Percentiles rank a stretch among this genome's conserved stretches.
phyloP scores from a whole-genome alignment of 805 yeast species.

The Wickerhamomyces xylosicus region DNA sequence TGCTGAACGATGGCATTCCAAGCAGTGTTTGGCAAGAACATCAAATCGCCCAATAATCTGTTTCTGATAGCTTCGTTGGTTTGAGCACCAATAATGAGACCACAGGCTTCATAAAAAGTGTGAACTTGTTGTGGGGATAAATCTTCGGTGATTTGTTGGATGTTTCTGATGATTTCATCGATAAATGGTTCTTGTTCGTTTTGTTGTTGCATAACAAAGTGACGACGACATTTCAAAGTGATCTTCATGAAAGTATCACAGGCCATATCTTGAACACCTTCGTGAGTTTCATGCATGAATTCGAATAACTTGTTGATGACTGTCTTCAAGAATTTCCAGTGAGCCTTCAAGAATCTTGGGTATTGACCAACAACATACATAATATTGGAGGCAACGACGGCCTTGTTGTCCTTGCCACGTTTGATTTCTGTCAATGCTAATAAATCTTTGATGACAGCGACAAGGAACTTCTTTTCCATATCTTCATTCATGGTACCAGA shows the following conservation, averaged over 20 bases:
- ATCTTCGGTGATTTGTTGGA: conserved; percentile 82
- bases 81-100: conserved; percentile 85
- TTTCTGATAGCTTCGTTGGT: conserved; percentile 59
- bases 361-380: conserved; percentile 99
- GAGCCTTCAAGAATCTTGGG: conserved; percentile 94
- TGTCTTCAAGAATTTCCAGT: conserved; percentile 94
- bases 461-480: conserved; percentile 90
- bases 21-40: conserved; percentile 89
- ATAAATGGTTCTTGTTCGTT: conserved; percentile 87
- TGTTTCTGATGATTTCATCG: conserved; percentile 75
- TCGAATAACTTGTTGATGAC: conserved; percentile 93
- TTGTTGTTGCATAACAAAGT: conserved; percentile 80
- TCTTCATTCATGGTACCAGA: conserved; percentile 99
- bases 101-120: conserved; percentile 96
- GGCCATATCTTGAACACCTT: conserved; percentile 99
- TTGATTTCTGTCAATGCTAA: conserved; percentile 90
- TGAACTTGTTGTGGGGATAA: conserved; percentile 96
- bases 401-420: conserved; percentile 95
- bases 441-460: conserved; percentile 85
- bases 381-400: conserved; percentile 98
- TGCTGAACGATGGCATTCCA: conserved; percentile 86
- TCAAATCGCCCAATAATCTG: conserved; percentile 61
- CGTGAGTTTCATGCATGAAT: conserved; percentile 99
- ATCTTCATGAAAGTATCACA: conserved; percentile 98
- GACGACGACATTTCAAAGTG: conserved; percentile 89